Evolutionary conservation across 2,329 filamentous ascomycete genomes (phyloP).

Genomic region (Ophiostoma piceae): DNA sequence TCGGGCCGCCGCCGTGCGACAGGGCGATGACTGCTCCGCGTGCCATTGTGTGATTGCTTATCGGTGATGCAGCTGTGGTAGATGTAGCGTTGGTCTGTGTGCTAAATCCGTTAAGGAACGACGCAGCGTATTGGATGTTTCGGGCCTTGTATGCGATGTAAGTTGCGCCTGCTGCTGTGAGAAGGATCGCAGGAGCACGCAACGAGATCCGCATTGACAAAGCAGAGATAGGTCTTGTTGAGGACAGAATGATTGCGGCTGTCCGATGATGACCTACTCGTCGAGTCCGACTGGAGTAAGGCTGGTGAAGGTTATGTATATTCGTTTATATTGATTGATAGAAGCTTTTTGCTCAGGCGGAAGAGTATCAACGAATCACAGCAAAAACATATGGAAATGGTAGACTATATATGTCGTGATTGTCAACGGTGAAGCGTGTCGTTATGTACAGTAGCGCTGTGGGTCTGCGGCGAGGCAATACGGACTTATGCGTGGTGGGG

Average conservation of each 20-base stretch:
- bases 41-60: slow-evolving; percentile 33
- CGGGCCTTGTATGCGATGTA: slow-evolving; percentile 24
- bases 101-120: neutral
- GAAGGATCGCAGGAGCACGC: slow-evolving; percentile 23
- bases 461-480: neutral
- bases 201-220: slow-evolving; percentile 26
- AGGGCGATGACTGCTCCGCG: slow-evolving; percentile 44
- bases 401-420: neutral
- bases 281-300: neutral
- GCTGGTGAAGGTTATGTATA: too few species aligned
- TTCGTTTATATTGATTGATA: too few species aligned
- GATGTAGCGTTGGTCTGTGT: neutral
- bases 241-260: neutral
- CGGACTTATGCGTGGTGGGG: neutral
- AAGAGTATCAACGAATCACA: neutral
- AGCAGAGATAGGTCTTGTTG: neutral
- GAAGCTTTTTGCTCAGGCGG: too few species aligned
- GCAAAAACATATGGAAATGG: neutral
- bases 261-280: neutral
- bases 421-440: neutral
- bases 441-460: neutral
- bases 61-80: neutral
- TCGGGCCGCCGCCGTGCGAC: slow-evolving; percentile 51
- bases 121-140: neutral
- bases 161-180: slow-evolving; percentile 25